Evolutionary conservation across 2,329 filamentous ascomycete genomes (phyloP).

Genomic region (Ceratocystis cacaofunesta): DNA sequence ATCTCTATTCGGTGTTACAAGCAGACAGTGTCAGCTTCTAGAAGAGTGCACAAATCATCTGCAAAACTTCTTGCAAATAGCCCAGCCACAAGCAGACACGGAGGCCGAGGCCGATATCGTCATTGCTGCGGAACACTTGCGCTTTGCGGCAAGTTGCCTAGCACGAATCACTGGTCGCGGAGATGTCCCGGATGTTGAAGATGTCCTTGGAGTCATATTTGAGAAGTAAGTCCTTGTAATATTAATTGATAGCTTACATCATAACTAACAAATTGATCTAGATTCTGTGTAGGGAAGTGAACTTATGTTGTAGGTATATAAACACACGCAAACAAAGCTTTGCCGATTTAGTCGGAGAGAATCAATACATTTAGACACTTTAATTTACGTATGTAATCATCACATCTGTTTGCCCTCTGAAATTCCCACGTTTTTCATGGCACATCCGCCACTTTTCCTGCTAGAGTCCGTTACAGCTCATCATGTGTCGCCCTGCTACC

Average conservation of each 20-base stretch:
- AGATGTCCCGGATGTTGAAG: slow-evolving; percentile 78
- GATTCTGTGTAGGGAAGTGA: slow-evolving; percentile 43
- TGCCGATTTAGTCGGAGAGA: not conserved
- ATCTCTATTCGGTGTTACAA: slow-evolving; percentile 78
- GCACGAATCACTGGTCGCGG: slow-evolving; percentile 77
- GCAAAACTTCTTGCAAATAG: slow-evolving; percentile 53
- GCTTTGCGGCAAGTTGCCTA: slow-evolving; percentile 65
- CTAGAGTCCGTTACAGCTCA: slow-evolving; percentile 29
- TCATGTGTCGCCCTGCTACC: slow-evolving; percentile 25
- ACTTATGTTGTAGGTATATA: not conserved
- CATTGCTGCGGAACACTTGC: slow-evolving; percentile 74
- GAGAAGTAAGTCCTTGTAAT: slow-evolving; percentile 57
- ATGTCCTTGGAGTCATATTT: slow-evolving; percentile 91
- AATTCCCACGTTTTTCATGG: not conserved
- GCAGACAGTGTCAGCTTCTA: slow-evolving; percentile 73
- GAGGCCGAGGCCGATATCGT: slow-evolving; percentile 60
- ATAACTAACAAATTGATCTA: slow-evolving; percentile 20
- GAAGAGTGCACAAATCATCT: slow-evolving; percentile 57
- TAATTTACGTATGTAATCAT: not conserved
- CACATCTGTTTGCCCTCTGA: not conserved
- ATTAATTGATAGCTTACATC: not conserved
- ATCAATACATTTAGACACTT: not conserved
- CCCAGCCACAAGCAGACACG: slow-evolving; percentile 25
- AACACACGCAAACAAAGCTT: not conserved
- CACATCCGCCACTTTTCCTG: not conserved